phyloP scores from a whole-genome alignment of 176 grass and related monocot genomes.

The Eleusine indica region DNA sequence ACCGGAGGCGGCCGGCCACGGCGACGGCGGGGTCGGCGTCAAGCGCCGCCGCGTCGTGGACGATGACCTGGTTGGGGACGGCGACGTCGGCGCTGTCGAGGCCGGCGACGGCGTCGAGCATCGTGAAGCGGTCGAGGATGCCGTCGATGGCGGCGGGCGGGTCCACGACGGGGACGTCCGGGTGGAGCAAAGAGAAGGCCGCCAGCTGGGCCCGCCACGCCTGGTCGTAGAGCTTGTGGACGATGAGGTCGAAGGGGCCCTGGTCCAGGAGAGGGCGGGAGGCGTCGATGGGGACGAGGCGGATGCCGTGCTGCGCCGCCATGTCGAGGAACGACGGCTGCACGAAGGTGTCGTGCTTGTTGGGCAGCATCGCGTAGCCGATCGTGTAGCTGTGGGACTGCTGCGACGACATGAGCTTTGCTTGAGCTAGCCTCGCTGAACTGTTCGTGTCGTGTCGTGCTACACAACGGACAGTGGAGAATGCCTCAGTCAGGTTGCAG shows the following conservation, averaged over 20 bases:
- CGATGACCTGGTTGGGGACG: conserved; percentile 48
- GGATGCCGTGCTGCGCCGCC: conserved; percentile 48
- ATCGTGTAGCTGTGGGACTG: conserved; percentile 29
- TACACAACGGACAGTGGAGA: neutral
- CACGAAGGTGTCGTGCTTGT: conserved; percentile 69
- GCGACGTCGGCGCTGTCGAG: conserved; percentile 27
- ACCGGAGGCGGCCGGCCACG: conserved; percentile 32
- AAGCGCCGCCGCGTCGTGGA: conserved; percentile 46
- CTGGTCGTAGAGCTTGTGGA: conserved; percentile 63
- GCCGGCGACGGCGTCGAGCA: conserved; percentile 66
- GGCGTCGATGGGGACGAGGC: conserved; percentile 52
- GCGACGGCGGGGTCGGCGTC: neutral
- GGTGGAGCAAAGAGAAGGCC: conserved; percentile 52
- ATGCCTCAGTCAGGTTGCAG: neutral
- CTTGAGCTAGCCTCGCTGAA: neutral
- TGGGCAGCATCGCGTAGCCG: conserved; percentile 63
- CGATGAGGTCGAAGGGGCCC: conserved; percentile 65
- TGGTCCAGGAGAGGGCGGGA: conserved; percentile 51
- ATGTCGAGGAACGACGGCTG: conserved; percentile 58
- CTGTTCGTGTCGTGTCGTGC: neutral
- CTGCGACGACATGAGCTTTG: conserved; percentile 3
- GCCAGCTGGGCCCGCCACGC: conserved; percentile 66
- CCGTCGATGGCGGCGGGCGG: conserved; percentile 61
- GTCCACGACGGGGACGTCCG: conserved; percentile 58
- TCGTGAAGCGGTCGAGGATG: conserved; percentile 79